These are phyloP conservation scores for Halophytophthora batemanensis DNA, from an alignment of 352 stramenopile species.

Conservation along the genomic window DNA sequence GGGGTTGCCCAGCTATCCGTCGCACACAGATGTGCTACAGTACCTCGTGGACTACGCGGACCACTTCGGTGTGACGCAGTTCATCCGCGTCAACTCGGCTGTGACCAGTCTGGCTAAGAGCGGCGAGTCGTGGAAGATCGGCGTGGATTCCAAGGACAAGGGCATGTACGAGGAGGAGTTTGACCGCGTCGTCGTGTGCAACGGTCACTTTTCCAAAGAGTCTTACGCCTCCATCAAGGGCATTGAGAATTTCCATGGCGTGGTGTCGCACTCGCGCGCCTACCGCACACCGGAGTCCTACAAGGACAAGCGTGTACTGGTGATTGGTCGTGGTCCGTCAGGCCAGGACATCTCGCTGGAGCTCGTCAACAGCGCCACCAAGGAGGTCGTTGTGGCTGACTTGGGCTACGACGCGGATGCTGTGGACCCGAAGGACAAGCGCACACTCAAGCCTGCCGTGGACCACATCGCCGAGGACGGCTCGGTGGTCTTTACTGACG, in stretches of 20 bases:
- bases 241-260: constrained; percentile 45
- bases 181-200: constrained; percentile 77
- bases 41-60: constrained; percentile 72
- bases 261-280: constrained; percentile 46
- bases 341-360: constrained; percentile 81
- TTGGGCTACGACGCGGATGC: constrained; percentile 32
- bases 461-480: constrained; percentile 46
- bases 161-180: constrained; percentile 59
- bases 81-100: constrained; percentile 45
- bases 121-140: constrained; percentile 32
- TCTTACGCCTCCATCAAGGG: constrained; percentile 45
- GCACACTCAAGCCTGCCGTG: constrained; percentile 58
- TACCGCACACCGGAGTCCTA: constrained; percentile 50
- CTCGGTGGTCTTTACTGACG: constrained; percentile 54
- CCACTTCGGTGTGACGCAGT: constrained; percentile 47
- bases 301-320: constrained; percentile 54
- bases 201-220: constrained; percentile 71
- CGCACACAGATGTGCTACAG: constrained; percentile 53
- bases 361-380: constrained; percentile 35
- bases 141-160: constrained; percentile 30
- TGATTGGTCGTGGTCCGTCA: constrained; percentile 67
- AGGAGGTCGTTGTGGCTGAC: constrained; percentile 59
- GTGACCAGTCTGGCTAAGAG: constrained; percentile 53
- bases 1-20: constrained; percentile 49
- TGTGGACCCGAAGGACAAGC: constrained; percentile 26